Percentiles rank a stretch among this genome's conserved stretches.
Conservation (phyloP, 2,329 filamentous ascomycete genomes). For the Trichocomaceae sp. region DNA sequence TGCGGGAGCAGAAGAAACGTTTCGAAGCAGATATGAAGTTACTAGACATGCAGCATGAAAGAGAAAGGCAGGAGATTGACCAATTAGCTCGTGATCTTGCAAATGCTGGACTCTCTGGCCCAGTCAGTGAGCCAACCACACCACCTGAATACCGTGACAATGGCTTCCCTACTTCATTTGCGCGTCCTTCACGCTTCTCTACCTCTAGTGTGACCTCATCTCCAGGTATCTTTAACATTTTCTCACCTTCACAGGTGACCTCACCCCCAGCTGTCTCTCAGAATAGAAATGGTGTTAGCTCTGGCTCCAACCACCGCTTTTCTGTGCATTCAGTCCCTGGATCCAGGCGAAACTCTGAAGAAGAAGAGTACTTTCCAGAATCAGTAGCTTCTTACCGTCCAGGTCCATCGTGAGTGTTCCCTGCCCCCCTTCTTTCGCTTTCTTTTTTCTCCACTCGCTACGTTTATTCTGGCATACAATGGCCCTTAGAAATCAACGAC, state of each 20-base stretch:
- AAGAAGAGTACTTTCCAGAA: conserved; percentile 71
- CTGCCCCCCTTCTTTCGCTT: background rate
- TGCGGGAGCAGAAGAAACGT: conserved; percentile 78
- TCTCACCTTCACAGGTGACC: conserved; percentile 68
- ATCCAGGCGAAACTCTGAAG: conserved; percentile 82
- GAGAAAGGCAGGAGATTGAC: conserved; percentile 75
- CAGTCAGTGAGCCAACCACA: conserved; percentile 91
- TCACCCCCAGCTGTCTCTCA: conserved; percentile 65
- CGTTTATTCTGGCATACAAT: background rate
- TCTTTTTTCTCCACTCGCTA: background rate
- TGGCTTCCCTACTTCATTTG: conserved; percentile 72
- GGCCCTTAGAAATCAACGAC: background rate
- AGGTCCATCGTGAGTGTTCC: conserved; percentile 66
- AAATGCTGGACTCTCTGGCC: conserved; percentile 54
- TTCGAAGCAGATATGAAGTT: conserved; percentile 92
- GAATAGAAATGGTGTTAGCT: conserved; percentile 34
- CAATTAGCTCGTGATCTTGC: conserved; percentile 75
- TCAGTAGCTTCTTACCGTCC: conserved; percentile 58
- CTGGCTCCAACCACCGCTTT: conserved; percentile 52
- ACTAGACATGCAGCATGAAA: conserved; percentile 75
- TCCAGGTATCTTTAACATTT: conserved; percentile 65
- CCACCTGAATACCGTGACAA: conserved; percentile 86
- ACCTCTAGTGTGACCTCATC: conserved; percentile 80
- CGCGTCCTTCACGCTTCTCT: conserved; percentile 80
- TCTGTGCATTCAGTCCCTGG: conserved; percentile 80